These are phyloP conservation scores for Solanum pennellii DNA, from an alignment of 257 asterid genomes.

Conservation along the genomic window DNA sequence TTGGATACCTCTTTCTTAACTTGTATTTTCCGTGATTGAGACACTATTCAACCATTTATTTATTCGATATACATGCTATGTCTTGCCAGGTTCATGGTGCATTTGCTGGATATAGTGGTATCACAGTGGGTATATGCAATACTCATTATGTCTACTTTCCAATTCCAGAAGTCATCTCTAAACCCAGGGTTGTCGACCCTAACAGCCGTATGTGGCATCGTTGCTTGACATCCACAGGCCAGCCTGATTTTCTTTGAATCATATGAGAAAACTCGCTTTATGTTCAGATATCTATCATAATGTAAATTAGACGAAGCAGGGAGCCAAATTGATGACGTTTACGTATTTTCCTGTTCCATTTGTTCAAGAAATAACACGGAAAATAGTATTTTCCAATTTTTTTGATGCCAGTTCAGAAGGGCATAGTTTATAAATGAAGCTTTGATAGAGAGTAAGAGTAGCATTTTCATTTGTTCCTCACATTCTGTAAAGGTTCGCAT, in stretches of 20 bases:
- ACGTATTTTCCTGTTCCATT: background rate
- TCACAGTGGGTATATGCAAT: constrained; percentile 91
- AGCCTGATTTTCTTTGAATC: constrained; percentile 67
- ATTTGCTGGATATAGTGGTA: constrained; percentile 93
- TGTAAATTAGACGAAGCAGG: constrained; percentile 11
- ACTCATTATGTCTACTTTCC: constrained; percentile 91
- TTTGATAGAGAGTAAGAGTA: background rate
- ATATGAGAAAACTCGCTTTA: background rate
- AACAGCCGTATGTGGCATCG: constrained; percentile 99
- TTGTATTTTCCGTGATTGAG: background rate
- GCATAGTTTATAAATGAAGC: background rate
- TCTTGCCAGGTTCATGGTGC: constrained; percentile 91
- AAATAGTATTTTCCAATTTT: background rate
- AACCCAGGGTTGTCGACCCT: constrained; percentile 60
- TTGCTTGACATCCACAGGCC: constrained; percentile 94
- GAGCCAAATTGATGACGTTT: constrained; percentile 1
- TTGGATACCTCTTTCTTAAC: background rate
- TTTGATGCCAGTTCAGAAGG: constrained; percentile 9
- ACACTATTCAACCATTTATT: background rate
- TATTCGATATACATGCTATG: background rate
- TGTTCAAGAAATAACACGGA: constrained; percentile 8
- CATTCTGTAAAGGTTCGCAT: background rate
- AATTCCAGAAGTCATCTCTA: constrained; percentile 74
- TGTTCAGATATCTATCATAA: background rate
- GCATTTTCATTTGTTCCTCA: background rate